These are phyloP conservation scores for Pseudogymnoascus sp. DNA, from an alignment of 2,329 filamentous ascomycete genomes.

Conservation along the genomic window DNA sequence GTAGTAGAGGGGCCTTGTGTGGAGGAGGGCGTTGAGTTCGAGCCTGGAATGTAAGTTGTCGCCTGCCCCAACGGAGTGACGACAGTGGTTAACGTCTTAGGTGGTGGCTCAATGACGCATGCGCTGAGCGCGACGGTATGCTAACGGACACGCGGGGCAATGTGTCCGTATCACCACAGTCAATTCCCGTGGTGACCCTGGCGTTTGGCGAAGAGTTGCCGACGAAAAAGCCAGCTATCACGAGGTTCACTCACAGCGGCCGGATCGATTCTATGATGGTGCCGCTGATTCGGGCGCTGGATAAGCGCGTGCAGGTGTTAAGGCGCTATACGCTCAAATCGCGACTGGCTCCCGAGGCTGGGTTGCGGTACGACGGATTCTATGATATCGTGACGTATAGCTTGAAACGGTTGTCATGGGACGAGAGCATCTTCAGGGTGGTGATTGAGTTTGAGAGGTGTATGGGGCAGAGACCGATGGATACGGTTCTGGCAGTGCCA, in stretches of 20 bases:
- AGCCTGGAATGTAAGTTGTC: constrained; percentile 41
- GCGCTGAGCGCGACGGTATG: constrained; percentile 49
- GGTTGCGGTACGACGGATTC: constrained; percentile 52
- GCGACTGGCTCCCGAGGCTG: constrained; percentile 43
- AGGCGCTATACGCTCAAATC: constrained; percentile 45
- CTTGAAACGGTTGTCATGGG: not conserved
- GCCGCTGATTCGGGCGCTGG: constrained; percentile 42
- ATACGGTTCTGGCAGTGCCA: constrained; percentile 40
- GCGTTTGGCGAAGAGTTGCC: constrained; percentile 44
- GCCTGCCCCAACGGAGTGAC: not conserved
- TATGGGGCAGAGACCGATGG: constrained; percentile 35
- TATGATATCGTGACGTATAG: constrained; percentile 30
- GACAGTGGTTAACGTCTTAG: constrained; percentile 30
- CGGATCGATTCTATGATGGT: constrained; percentile 40
- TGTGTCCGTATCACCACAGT: constrained; percentile 40
- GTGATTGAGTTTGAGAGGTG: constrained; percentile 40
- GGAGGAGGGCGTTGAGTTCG: constrained; percentile 22
- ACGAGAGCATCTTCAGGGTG: constrained; percentile 8
- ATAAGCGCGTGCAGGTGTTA: constrained; percentile 44
- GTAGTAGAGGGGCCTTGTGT: constrained; percentile 9
- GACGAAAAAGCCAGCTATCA: constrained; percentile 27
- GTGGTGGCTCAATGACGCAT: constrained; percentile 52
- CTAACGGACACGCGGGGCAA: constrained; percentile 38
- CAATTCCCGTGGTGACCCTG: constrained; percentile 41
- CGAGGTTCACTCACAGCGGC: constrained; percentile 42